Conservation (phyloP, 2,329 filamentous ascomycete species). For the Pseudodiploospora longispora region DNA sequence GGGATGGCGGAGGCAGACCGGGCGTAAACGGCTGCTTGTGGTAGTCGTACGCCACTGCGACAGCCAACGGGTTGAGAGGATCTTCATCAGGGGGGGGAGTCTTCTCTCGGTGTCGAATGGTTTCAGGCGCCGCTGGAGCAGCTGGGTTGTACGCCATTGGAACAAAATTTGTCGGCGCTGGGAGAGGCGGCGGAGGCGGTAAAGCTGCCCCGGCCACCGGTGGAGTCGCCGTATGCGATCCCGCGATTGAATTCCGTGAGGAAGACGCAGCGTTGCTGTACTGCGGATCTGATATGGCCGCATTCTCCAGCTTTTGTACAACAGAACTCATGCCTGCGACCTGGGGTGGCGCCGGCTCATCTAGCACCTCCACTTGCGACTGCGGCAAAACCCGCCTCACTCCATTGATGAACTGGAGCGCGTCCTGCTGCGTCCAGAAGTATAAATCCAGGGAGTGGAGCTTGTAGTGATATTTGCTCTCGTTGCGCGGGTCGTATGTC, state of each 20-base stretch:
- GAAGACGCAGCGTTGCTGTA: constrained; percentile 19
- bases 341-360: constrained; percentile 49
- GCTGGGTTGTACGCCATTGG: constrained; percentile 74
- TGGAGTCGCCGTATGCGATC: constrained; percentile 7
- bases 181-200: constrained; percentile 22
- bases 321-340: constrained; percentile 54
- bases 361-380: constrained; percentile 52
- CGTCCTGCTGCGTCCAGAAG: constrained; percentile 70
- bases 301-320: constrained; percentile 65
- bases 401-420: constrained; percentile 60
- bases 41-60: constrained; percentile 50
- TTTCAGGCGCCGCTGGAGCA: constrained; percentile 65
- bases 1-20: constrained; percentile 39
- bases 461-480: constrained; percentile 72
- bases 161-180: constrained; percentile 38
- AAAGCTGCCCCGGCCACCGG: neutral
- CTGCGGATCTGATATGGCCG: constrained; percentile 55
- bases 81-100: constrained; percentile 67
- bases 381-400: constrained; percentile 56
- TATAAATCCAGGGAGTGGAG: constrained; percentile 71
- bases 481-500: constrained; percentile 61
- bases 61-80: constrained; percentile 48
- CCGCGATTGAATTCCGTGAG: neutral
- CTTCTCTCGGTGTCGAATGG: constrained; percentile 66
- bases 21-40: constrained; percentile 45